Evolutionary conservation across 371 early-diverging fungal genomes (phyloP).

Genomic region (Entomophthora muscae): DNA sequence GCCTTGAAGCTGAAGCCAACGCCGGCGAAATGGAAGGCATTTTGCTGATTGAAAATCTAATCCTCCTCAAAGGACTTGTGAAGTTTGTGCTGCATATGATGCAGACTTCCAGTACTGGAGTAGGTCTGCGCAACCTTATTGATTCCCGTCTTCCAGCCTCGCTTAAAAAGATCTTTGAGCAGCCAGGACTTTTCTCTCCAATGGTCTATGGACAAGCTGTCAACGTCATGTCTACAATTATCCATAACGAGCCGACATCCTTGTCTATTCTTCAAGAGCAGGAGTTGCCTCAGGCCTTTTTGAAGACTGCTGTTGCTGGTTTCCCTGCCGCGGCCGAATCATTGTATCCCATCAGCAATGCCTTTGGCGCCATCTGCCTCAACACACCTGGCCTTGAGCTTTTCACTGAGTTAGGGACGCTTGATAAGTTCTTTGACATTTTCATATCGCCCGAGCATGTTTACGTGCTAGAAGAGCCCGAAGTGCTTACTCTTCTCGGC

Average conservation of each 20-base stretch:
- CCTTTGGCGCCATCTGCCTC: constrained; percentile 89
- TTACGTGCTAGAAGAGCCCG: constrained; percentile 57
- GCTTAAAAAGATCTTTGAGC: constrained; percentile 45
- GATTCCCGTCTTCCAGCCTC: constrained; percentile 74
- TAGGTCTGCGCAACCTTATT: constrained; percentile 81
- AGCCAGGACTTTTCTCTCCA: constrained; percentile 34
- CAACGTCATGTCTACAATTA: constrained; percentile 84
- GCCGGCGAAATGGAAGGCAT: background rate
- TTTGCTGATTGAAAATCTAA: constrained; percentile 22
- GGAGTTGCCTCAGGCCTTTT: constrained; percentile 64
- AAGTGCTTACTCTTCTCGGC: constrained; percentile 62
- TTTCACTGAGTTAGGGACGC: constrained; percentile 46
- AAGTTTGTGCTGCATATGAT: constrained; percentile 83
- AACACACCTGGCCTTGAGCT: constrained; percentile 71
- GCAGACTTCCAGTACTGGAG: constrained; percentile 75
- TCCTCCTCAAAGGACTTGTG: constrained; percentile 69
- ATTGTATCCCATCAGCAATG: constrained; percentile 56
- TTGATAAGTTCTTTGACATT: constrained; percentile 54
- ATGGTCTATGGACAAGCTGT: constrained; percentile 29
- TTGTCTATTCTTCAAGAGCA: constrained; percentile 81
- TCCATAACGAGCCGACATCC: constrained; percentile 93
- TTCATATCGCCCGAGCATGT: constrained; percentile 61
- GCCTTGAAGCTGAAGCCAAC: background rate
- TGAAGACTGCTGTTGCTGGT: constrained; percentile 38
- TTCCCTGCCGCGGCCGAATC: constrained; percentile 59